phyloP scores from a whole-genome alignment of 257 asterid genomes.

The Nicotiana noctiflora region DNA sequence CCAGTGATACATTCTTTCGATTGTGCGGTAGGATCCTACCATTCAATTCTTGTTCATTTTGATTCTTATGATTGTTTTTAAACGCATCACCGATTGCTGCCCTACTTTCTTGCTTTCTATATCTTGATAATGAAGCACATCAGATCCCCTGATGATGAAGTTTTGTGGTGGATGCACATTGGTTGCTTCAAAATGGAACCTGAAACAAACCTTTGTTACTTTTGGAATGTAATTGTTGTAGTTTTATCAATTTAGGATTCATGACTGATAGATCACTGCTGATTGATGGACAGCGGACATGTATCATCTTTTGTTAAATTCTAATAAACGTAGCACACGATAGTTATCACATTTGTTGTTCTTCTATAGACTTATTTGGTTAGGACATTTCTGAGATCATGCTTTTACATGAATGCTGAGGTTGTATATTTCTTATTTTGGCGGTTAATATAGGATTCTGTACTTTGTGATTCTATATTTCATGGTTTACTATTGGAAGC shows the following conservation, averaged over 20 bases:
- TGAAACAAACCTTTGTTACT: conserved; percentile 19
- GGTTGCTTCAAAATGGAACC: conserved; percentile 21
- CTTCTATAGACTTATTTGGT: neutral
- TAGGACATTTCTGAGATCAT: neutral
- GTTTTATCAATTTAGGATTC: conserved; percentile 56
- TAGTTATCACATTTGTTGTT: conserved; percentile 14
- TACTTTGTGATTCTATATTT: neutral
- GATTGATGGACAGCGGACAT: conserved; percentile 31
- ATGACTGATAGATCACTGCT: conserved; percentile 49
- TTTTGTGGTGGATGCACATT: conserved; percentile 21
- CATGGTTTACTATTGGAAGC: neutral
- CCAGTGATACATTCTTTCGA: conserved; percentile 50
- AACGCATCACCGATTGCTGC: conserved; percentile 31
- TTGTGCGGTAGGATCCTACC: conserved; percentile 44
- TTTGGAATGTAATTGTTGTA: conserved; percentile 47
- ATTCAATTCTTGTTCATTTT: conserved; percentile 54
- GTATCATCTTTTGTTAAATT: conserved; percentile 36
- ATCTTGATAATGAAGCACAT: conserved; percentile 34
- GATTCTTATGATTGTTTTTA: conserved; percentile 71
- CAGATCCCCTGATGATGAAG: conserved; percentile 26
- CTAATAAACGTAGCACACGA: conserved; percentile 38
- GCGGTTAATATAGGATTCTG: neutral
- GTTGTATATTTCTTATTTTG: conserved; percentile 10
- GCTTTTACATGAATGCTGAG: neutral
- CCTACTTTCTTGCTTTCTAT: conserved; percentile 42